A percentile compares a stretch with the other conserved stretches of the same genome.
These are phyloP conservation scores for Hansfordia pulvinata DNA, from an alignment of 2,329 filamentous ascomycete genomes.

Conservation along the genomic window DNA sequence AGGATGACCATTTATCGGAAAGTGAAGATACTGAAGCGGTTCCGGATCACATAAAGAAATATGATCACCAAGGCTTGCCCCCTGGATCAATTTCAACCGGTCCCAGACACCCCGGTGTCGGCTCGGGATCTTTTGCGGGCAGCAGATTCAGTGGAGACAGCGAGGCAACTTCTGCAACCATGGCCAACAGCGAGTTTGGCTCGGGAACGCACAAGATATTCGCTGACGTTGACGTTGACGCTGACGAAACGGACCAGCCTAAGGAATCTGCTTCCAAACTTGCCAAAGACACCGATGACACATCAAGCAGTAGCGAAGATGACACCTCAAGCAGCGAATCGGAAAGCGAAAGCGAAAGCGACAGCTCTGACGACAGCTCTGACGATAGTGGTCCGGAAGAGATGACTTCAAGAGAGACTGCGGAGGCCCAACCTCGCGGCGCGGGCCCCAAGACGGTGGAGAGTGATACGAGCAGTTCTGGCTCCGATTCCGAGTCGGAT, in stretches of 20 bases:
- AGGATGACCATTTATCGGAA: constrained; percentile 10
- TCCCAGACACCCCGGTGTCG: constrained; percentile 17
- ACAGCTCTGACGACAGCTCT: constrained; percentile 8
- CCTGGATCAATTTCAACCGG: constrained; percentile 23
- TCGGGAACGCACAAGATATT: constrained; percentile 6
- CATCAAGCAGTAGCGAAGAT: constrained; percentile 11
- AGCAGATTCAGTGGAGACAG: constrained; percentile 13
- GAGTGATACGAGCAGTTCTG: no score
- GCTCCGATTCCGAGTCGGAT: neutral
- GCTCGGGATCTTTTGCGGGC: constrained; percentile 14
- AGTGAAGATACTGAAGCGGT: constrained; percentile 14
- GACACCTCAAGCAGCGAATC: constrained; percentile 2
- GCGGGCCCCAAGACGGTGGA: no score
- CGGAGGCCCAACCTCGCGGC: neutral
- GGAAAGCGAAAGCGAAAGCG: constrained; percentile 13
- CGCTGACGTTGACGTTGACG: constrained; percentile 8
- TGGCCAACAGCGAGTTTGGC: no score
- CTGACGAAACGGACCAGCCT: neutral
- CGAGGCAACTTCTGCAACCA: constrained; percentile 9
- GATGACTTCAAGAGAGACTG: constrained; percentile 2
- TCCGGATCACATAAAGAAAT: constrained; percentile 14
- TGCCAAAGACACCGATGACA: constrained; percentile 6
- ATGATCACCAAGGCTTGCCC: constrained; percentile 23
- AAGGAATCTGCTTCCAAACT: neutral
- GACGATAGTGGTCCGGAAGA: constrained; percentile 12